Evolutionary conservation across 2,329 filamentous ascomycete genomes (phyloP), one percentile per base, ranked within the genome.

Genomic region (Colletotrichum gloeosporioides): DNA sequence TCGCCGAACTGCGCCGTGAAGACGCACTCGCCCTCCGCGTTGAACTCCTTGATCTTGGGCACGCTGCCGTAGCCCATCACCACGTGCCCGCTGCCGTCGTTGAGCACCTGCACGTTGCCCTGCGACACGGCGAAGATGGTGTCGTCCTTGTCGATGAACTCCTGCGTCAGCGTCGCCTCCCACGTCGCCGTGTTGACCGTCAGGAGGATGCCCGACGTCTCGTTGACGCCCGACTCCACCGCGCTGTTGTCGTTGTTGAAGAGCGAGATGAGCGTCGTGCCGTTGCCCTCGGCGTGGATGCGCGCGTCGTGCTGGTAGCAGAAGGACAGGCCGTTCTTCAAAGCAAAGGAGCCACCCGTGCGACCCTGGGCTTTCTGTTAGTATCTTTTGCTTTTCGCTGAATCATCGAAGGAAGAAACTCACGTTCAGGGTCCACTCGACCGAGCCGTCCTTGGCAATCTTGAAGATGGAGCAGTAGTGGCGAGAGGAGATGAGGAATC

Each of bases 21-120:
- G 31, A 92, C 83, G 6, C 88, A 81, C 8, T 85, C 81, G 13
- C 90, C 90, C 16, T 88, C 85, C 2, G 83, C 79, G 0, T 85
- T 84, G 78, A 89, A 86, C 78, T 89, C 88, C 18, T 87, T 89
- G 25, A 88, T 79, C 7, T 86, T 87, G 1, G 88, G 87, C 29
- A 86, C 85, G 1, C 86, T 87, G 7, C 91, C 90, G 90, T 90
- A 93, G 77, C 90, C 89, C 32, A 92, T 87, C 53, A 92, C 82
- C 9, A 87, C 87, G 73, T 91, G 89, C 32, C 88, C 89, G 66
- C 88, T 88, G 44, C 70, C 65, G 0, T 70, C 66, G 15, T 88
- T 86, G 0, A 92, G 85, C 8, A 90, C 79, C 77, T 93, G 91
- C 29, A 89, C 87, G 16, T 84, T 86, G 9, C 86, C 86, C 75